Base-by-base conservation (phyloP, 371 early-diverging fungal species). In the Rhizopus delemar region DNA sequence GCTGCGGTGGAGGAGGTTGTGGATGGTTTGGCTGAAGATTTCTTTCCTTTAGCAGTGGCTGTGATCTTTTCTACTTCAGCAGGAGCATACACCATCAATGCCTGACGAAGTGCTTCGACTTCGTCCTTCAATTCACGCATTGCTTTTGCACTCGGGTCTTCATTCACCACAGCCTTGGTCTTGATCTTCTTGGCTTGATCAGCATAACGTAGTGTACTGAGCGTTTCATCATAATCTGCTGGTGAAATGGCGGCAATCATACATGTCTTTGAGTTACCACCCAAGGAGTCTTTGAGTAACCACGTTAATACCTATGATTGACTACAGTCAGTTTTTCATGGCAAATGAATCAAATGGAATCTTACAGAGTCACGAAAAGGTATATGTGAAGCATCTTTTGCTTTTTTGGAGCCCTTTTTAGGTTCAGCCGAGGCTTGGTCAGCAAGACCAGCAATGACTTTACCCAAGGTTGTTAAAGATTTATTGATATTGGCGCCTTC, bases 401-500 rank as follows among this genome's bases (percentile, higher is more conserved):
- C 84, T 33, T 78, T 78, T 22, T 70, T 58, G 46, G 78, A 79
- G 15, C 74, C 66, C 11, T 73, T 80, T 55, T 82, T 85, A 6
- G 65, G 59, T 43, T 75, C 74, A 8, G 46, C 15, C 5, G 71
- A 53, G n/a, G 87, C 83, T 55, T 82, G 85, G 46, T 94, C 94
- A 5, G 95, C 93, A 36, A 99, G 79, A 35, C 94, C 93, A 11
- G 91, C 88, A 60, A 99, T 99, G 22, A 99, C 99, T 62, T 96
- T 98, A 12, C 99, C 98, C 2, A 99, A 81, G 0, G 96, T 86
- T 32, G 94, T 91, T 9, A 99, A 78, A 2, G 94, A 93, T 66
- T 88, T 90, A 81, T 99, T 99, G 70, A 99, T 99, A 59, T 94
- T 92, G 33, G 95, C 94, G 13, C 99, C 99, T 81, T 99, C 99